Conservation (phyloP, 306 rosid species). For the Datisca glomerata region DNA sequence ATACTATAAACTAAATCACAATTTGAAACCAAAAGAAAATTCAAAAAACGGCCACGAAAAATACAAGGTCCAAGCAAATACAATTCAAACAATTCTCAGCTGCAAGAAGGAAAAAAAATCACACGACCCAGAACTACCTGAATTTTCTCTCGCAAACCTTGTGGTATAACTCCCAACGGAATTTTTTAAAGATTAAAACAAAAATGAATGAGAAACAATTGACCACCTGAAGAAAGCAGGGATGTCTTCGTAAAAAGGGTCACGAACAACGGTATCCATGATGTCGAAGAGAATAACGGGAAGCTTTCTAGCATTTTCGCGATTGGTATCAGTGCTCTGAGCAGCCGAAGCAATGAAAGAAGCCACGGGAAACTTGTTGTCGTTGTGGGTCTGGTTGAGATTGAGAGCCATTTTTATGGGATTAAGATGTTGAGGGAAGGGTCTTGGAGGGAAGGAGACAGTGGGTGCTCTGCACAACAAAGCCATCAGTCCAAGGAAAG, state of each 20-base stretch:
- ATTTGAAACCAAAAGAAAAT: no score
- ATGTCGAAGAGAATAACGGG: constrained; percentile 85
- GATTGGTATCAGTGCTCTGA: not conserved
- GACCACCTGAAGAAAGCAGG: constrained; percentile 76
- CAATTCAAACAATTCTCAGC: no score
- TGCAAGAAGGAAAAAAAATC: no score
- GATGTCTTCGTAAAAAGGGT: constrained; percentile 78
- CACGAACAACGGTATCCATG: constrained; percentile 91
- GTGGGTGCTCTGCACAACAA: constrained; percentile 3
- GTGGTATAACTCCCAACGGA: no score
- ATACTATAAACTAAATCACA: no score
- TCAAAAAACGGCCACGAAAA: no score
- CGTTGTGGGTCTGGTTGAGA: constrained; percentile 1
- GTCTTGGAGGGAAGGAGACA: not conserved
- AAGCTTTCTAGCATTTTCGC: constrained; percentile 26
- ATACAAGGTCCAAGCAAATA: no score
- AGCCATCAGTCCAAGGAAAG: constrained; percentile 11
- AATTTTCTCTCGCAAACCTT: no score
- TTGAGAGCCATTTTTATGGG: constrained; percentile 6
- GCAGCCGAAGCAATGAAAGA: constrained; percentile 6
- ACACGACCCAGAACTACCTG: no score
- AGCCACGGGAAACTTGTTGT: not conserved
- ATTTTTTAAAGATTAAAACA: no score
- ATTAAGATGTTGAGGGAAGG: not conserved
- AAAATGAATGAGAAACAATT: no score